phyloP scores from a whole-genome alignment of 768 basidiomycete species.

The Russula ochroleuca region DNA sequence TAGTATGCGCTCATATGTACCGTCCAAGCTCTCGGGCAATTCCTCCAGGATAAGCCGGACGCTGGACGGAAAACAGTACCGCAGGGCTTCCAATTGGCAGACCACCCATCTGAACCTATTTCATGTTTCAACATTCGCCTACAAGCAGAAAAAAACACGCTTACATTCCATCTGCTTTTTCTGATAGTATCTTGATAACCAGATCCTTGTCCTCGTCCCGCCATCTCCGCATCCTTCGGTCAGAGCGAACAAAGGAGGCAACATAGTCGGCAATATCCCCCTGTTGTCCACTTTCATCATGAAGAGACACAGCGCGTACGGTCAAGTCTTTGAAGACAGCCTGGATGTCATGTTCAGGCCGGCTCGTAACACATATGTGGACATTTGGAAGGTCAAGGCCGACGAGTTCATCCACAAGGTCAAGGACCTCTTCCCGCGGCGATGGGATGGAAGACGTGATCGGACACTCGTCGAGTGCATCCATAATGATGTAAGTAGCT shows the following conservation, averaged over 20 bases:
- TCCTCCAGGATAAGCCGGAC: no score
- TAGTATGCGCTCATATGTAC: no score
- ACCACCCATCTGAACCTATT: neutral
- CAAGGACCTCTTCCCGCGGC: neutral
- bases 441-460: neutral
- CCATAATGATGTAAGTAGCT: neutral
- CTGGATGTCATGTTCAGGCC: constrained; percentile 9
- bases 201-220: neutral
- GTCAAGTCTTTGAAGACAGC: neutral
- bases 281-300: neutral
- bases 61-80: neutral
- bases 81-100: neutral
- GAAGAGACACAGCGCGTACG: neutral
- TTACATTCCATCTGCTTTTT: neutral
- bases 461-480: constrained; percentile 3
- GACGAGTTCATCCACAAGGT: constrained; percentile 4
- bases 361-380: constrained; percentile 14
- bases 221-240: neutral
- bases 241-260: neutral
- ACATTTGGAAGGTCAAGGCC: neutral
- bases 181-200: neutral
- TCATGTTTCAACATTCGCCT: no score
- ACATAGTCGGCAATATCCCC: neutral
- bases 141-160: neutral
- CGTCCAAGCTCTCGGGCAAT: no score